These are phyloP conservation scores for Allomyces macrogynus DNA, from an alignment of 192 early-diverging fungal genomes.

Conservation along the genomic window DNA sequence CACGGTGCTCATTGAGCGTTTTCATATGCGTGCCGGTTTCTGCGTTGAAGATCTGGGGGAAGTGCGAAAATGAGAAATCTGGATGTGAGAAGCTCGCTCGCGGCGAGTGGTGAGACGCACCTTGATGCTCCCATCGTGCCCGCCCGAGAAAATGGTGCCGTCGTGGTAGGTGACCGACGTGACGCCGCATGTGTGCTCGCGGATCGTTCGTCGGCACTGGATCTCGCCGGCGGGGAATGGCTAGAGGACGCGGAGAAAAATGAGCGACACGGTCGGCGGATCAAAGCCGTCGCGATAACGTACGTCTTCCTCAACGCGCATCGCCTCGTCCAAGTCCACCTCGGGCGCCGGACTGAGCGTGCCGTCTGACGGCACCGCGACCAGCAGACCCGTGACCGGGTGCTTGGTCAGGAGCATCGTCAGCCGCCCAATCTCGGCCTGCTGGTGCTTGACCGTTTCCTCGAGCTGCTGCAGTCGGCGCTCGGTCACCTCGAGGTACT, in stretches of 20 bases:
- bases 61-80: too few relatives aligned
- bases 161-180: conserved; percentile 25
- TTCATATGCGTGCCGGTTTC: conserved; percentile 22
- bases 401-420: conserved; percentile 6
- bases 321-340: too few relatives aligned
- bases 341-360: too few relatives aligned
- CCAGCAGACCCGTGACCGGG: too few relatives aligned
- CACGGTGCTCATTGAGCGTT: conserved; percentile 21
- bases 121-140: conserved; percentile 32
- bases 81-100: too few relatives aligned
- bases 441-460: conserved; percentile 10
- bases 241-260: not conserved
- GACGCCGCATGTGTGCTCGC: conserved; percentile 25
- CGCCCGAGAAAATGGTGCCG: conserved; percentile 29
- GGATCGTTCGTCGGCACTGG: conserved; percentile 29
- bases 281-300: too few relatives aligned
- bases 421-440: conserved; percentile 7
- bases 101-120: conserved; percentile 2
- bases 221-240: conserved; percentile 29
- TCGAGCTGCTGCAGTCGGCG: conserved; percentile 15
- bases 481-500: conserved; percentile 22
- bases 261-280: too few relatives aligned
- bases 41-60: conserved; percentile 19
- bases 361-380: too few relatives aligned
- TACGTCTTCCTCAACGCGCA: too few relatives aligned